Evolutionary conservation across 169 alveolate genomes (phyloP), one percentile per base, ranked within the genome.

Genomic region (Ophryocystis elektroscirrha): DNA sequence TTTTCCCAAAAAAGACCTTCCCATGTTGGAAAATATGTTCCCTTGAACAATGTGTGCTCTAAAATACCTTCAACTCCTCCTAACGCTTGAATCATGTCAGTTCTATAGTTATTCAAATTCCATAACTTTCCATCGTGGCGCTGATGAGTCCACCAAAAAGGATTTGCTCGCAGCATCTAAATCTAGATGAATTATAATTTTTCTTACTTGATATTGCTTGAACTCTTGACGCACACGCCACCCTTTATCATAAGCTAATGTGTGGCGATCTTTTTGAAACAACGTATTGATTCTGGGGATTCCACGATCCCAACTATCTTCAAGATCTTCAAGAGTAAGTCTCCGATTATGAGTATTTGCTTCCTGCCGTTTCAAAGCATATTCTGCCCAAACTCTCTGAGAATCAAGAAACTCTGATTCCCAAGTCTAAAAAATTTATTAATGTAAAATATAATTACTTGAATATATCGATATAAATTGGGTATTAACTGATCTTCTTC

Each of bases 111-210:
- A 68, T 90, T 95, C 53, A 95, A 65, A 68, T 95, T 95, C 98
- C 99, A 95, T 49, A 95, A 74, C 68, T 95, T 95, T 20, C 99
- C 99, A 61, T 95, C 99, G 61, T 95, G 99, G 54, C 93, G 79
- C 44, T 89, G 94, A 62, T 93, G 97, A n/a, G 99, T 95, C 99
- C 99, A 95, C 98, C 98, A 95, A 67, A 95, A 95, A 25, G 98
- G 99, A 59, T 95, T 93, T 57, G 87, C 74, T 61, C 86, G 84
- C 57, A 87, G 67, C 51, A 76, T 58, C 9, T 12, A 9, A 32
- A 9, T 9, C 39, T 12, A 32, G 9, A 12, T 9, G 9, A 12
- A 12, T 12, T 12, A 12, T 32, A 26, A 28, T 16, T 2, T 39
- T 1, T 26, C 29, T 22, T 20, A 81, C 67, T 69, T 93, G 95